These are phyloP conservation scores for Huntiella moniliformis DNA, from an alignment of 2,329 filamentous ascomycete species.

Conservation along the genomic window DNA sequence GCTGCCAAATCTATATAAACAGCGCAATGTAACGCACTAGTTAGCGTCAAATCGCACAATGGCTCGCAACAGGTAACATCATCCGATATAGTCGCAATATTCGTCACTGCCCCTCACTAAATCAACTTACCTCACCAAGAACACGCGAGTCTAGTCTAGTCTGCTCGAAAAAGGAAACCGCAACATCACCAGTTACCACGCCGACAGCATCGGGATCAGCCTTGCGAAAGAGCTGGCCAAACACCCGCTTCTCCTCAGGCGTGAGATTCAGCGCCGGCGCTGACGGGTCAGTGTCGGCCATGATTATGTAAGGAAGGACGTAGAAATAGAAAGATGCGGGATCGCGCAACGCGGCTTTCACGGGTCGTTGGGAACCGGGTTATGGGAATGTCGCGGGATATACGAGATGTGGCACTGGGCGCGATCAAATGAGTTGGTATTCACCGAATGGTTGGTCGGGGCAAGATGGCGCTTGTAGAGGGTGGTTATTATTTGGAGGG, in stretches of 20 bases:
- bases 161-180: constrained; percentile 95
- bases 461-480: too few relatives aligned
- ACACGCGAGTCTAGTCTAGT: constrained; percentile 72
- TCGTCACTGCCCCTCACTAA: background rate
- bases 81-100: background rate
- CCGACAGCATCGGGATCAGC: constrained; percentile 83
- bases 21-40: background rate
- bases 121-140: constrained; percentile 57
- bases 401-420: too few relatives aligned
- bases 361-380: background rate
- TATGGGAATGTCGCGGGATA: background rate
- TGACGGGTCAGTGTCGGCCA: constrained; percentile 12
- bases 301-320: background rate
- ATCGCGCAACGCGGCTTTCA: background rate
- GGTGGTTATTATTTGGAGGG: too few relatives aligned
- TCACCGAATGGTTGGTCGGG: too few relatives aligned
- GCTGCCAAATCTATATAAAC: constrained; percentile 74
- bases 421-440: too few relatives aligned
- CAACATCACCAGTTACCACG: constrained; percentile 87
- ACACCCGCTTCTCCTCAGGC: constrained; percentile 81
- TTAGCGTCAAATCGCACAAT: background rate
- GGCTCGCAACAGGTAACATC: background rate
- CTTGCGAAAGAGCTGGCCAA: constrained; percentile 79
- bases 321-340: background rate
- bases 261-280: constrained; percentile 64